These are phyloP conservation scores for Lichtheimia corymbifera DNA, from an alignment of 371 early-diverging fungal species.

Conservation along the genomic window DNA sequence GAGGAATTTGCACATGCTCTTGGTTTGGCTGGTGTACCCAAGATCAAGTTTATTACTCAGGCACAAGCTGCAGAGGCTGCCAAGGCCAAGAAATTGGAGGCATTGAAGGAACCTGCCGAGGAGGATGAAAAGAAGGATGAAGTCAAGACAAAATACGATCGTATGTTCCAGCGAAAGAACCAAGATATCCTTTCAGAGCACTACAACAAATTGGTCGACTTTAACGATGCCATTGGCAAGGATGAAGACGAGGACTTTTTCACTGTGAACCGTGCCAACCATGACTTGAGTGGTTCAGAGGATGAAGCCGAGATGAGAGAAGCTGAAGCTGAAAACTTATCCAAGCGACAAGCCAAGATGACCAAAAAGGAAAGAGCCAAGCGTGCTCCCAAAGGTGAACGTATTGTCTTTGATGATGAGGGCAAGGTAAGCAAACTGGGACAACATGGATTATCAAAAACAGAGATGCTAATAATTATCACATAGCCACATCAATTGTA, in stretches of 20 bases:
- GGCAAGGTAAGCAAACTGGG: conserved; percentile 63
- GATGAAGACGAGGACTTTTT: conserved; percentile 77
- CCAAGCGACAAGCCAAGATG: conserved; percentile 71
- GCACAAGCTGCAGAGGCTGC: conserved; percentile 29
- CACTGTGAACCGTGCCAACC: conserved; percentile 77
- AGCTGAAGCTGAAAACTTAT: conserved; percentile 42
- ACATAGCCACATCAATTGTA: conserved; percentile 67
- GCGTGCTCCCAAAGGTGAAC: conserved; percentile 66
- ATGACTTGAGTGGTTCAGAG: conserved; percentile 58
- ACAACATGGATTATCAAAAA: not conserved
- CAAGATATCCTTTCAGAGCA: conserved; percentile 88
- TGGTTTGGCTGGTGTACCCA: conserved; percentile 94
- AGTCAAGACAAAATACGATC: conserved; percentile 81
- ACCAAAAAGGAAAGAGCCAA: conserved; percentile 76
- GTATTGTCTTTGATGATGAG: conserved; percentile 90
- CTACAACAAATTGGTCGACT: conserved; percentile 80
- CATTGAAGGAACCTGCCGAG: conserved; percentile 39
- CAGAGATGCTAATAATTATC: not conserved
- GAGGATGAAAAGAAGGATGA: conserved; percentile 32
- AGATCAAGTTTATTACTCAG: conserved; percentile 83
- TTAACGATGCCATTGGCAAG: conserved; percentile 44
- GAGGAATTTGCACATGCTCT: conserved; percentile 87
- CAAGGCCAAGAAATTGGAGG: conserved; percentile 34
- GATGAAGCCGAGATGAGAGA: conserved; percentile 36
- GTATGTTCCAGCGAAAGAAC: conserved; percentile 92